These are phyloP conservation scores for Phytophthora kernoviae DNA, from an alignment of 352 stramenopile genomes.

Conservation along the genomic window DNA sequence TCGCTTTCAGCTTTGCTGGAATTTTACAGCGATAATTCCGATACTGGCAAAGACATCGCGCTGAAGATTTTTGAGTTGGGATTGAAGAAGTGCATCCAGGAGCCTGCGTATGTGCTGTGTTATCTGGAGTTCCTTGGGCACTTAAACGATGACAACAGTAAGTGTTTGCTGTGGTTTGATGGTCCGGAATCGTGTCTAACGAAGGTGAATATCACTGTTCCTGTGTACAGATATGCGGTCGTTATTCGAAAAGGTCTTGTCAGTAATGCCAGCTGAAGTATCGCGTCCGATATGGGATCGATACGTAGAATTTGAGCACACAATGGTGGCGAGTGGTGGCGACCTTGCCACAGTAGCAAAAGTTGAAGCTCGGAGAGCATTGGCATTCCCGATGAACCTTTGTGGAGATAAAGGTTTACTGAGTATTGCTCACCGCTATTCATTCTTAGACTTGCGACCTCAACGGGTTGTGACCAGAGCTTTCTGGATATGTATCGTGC, in stretches of 20 bases:
- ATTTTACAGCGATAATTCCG: constrained; percentile 87
- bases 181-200: constrained; percentile 4
- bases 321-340: constrained; percentile 82
- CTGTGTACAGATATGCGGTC: constrained; percentile 80
- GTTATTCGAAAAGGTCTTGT: constrained; percentile 88
- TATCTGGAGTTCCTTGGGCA: constrained; percentile 89
- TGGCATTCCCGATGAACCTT: constrained; percentile 82
- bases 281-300: constrained; percentile 87
- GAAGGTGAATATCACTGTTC: background rate
- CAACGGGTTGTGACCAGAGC: constrained; percentile 59
- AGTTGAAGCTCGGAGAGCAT: constrained; percentile 75
- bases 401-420: constrained; percentile 84
- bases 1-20: constrained; percentile 70
- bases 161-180: constrained; percentile 18
- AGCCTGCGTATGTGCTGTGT: constrained; percentile 82
- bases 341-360: constrained; percentile 85
- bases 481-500: constrained; percentile 85
- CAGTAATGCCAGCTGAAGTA: constrained; percentile 81
- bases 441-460: constrained; percentile 76
- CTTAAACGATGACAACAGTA: constrained; percentile 91
- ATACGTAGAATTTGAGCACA: constrained; percentile 89
- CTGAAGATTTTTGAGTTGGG: constrained; percentile 91
- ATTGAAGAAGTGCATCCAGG: constrained; percentile 89
- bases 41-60: constrained; percentile 83
- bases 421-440: constrained; percentile 81